phyloP scores from a whole-genome alignment of 2,329 filamentous ascomycete species.

The Fusarium tjaetaba region DNA sequence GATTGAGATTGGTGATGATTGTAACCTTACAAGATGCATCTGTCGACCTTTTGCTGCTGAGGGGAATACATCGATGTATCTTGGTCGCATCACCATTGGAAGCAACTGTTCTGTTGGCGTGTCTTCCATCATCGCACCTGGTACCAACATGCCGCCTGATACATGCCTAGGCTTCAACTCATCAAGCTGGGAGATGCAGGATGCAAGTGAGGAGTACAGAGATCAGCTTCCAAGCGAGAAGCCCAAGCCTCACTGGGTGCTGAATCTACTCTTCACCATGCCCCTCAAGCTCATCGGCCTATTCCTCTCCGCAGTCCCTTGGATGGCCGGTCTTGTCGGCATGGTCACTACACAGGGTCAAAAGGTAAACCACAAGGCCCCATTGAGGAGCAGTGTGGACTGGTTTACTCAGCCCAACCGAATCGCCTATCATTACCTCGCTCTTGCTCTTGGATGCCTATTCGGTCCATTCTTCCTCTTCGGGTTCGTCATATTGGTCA shows the following conservation, averaged over 20 bases:
- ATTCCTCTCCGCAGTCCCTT: neutral
- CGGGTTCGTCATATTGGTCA: neutral
- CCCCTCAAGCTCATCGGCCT: neutral
- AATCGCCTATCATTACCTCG: constrained; percentile 5
- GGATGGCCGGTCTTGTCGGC: constrained; percentile 2
- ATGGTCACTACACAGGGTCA: constrained; percentile 1
- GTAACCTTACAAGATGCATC: neutral
- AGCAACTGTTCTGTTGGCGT: neutral
- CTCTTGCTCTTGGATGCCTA: neutral
- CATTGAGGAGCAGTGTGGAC: constrained; percentile 1
- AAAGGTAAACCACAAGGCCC: rapidly evolving
- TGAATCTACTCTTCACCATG: neutral
- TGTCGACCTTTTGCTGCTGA: constrained; percentile 5
- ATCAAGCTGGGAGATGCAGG: constrained; percentile 11
- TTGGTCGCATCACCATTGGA: neutral
- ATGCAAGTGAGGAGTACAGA: neutral
- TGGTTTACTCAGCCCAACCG: constrained; percentile 5
- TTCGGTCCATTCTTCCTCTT: constrained; percentile 12
- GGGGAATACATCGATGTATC: constrained; percentile 12
- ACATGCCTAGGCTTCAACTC: constrained; percentile 15
- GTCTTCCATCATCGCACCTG: neutral
- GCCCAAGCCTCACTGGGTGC: neutral
- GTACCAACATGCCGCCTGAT: neutral
- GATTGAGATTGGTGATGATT: neutral
- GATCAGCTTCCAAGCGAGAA: constrained; percentile 7